Percentiles rank a stretch among this genome's conserved stretches.
phyloP scores from a whole-genome alignment of 73 alveolate species.

The Symbiodinium pilosum region DNA sequence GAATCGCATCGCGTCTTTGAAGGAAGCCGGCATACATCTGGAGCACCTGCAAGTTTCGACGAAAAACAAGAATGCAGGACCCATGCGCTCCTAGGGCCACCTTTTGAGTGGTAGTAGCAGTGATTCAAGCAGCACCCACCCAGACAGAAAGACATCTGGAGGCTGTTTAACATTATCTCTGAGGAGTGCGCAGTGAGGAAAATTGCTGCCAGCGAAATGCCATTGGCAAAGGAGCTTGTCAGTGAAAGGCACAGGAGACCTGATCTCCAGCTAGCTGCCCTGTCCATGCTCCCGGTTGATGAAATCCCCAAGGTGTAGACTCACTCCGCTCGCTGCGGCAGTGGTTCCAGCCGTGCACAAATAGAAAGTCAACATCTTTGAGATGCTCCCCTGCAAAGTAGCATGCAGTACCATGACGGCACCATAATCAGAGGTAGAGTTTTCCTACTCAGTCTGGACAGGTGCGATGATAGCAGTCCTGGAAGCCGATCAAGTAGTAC shows the following conservation, averaged over 20 bases:
- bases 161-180: background rate
- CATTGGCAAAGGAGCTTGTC: slow-evolving; percentile 81
- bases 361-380: slow-evolving; percentile 80
- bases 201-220: slow-evolving; percentile 80
- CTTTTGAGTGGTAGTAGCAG: too few species aligned
- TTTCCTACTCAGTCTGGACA: background rate
- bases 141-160: background rate
- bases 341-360: slow-evolving; percentile 81
- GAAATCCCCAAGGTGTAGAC: background rate
- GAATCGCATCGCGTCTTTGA: slow-evolving; percentile 87
- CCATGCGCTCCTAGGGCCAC: background rate
- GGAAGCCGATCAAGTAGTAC: slow-evolving; percentile 67
- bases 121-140: slow-evolving; percentile 1
- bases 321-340: slow-evolving; percentile 91
- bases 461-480: background rate
- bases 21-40: slow-evolving; percentile 88
- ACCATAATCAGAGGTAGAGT: background rate
- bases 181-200: slow-evolving; percentile 16
- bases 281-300: background rate
- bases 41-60: slow-evolving; percentile 11
- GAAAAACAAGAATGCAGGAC: background rate
- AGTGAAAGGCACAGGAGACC: slow-evolving; percentile 81
- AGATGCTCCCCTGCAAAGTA: slow-evolving; percentile 36
- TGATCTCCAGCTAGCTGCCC: background rate
- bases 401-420: background rate